Conservation (phyloP, 257 asterid species). For the Craterostigma plantagineum region DNA sequence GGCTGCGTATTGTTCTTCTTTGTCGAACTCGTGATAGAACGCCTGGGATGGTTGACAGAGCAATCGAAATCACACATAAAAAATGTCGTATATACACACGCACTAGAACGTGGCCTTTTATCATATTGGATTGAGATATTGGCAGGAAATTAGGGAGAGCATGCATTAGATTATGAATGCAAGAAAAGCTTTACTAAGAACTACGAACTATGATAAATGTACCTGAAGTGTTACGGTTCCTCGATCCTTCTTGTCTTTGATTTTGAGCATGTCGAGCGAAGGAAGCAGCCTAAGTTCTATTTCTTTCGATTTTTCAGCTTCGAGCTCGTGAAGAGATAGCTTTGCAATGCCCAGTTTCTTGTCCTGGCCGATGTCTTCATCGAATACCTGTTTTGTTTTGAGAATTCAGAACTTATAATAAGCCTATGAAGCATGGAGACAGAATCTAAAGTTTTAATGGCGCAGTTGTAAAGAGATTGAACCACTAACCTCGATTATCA, state of each 20-base stretch:
- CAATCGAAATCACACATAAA: conserved; percentile 4
- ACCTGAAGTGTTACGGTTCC: conserved; percentile 58
- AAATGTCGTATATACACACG: no score
- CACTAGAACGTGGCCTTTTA: no score
- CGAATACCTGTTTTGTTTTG: conserved; percentile 37
- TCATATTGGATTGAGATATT: no score
- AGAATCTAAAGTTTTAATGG: background rate
- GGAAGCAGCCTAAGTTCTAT: conserved; percentile 39
- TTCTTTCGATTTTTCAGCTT: conserved; percentile 27
- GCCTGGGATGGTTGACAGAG: conserved; percentile 28
- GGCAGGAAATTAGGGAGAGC: no score
- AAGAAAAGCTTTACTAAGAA: background rate
- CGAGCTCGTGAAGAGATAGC: conserved; percentile 39
- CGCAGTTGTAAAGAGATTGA: background rate
- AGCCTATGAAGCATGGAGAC: background rate
- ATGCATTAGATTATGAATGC: no score
- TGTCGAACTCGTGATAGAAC: conserved; percentile 47
- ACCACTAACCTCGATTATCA: conserved; percentile 55
- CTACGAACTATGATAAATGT: background rate
- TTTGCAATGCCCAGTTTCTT: conserved; percentile 44
- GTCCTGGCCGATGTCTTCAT: conserved; percentile 75
- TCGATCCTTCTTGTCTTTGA: conserved; percentile 72
- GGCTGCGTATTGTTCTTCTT: conserved; percentile 63
- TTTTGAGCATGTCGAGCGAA: conserved; percentile 63
- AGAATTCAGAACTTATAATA: no score